A percentile compares a stretch with the other conserved stretches of the same genome.
phyloP scores from a whole-genome alignment of 169 alveolate genomes.

The Eimeria acervulina region DNA sequence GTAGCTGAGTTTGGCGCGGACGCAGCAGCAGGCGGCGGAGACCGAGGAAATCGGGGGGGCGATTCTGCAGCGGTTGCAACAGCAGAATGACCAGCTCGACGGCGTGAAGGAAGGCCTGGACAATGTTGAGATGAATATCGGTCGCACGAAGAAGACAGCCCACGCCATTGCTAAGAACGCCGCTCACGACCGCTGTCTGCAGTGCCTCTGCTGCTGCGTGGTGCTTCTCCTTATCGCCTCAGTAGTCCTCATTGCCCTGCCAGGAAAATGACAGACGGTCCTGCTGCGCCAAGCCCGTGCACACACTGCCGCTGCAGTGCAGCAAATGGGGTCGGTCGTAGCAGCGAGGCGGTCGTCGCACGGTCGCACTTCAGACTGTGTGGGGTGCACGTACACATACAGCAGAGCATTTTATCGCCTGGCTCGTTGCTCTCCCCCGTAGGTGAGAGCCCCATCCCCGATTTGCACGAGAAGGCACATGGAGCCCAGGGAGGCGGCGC shows the following conservation, averaged over 20 bases:
- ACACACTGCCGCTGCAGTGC: neutral
- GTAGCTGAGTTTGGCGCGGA: conserved; percentile 72
- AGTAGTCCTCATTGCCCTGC: conserved; percentile 74
- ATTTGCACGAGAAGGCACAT: neutral
- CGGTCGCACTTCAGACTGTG: neutral
- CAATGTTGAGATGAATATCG: conserved; percentile 56
- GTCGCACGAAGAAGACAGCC: conserved; percentile 73
- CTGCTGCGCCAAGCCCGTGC: neutral
- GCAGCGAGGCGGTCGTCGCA: neutral
- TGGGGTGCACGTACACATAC: neutral
- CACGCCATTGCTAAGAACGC: conserved; percentile 77
- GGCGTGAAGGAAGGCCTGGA: conserved; percentile 50
- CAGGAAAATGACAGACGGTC: conserved; percentile 26
- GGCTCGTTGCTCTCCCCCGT: neutral
- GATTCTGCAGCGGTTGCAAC: conserved; percentile 39
- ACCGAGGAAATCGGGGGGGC: conserved; percentile 78
- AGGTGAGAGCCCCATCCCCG: neutral
- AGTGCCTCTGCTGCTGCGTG: conserved; percentile 80
- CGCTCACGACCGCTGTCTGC: conserved; percentile 79
- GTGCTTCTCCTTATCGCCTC: conserved; percentile 66
- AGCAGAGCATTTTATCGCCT: too few species aligned
- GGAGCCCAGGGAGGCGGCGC: neutral
- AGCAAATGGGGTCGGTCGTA: neutral
- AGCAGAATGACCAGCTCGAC: conserved; percentile 82
- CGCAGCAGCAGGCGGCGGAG: conserved; percentile 79